Evolutionary conservation across 805 yeast genomes (phyloP), one percentile per base, ranked within the genome.

Genomic region (Suhomyces sp.): DNA sequence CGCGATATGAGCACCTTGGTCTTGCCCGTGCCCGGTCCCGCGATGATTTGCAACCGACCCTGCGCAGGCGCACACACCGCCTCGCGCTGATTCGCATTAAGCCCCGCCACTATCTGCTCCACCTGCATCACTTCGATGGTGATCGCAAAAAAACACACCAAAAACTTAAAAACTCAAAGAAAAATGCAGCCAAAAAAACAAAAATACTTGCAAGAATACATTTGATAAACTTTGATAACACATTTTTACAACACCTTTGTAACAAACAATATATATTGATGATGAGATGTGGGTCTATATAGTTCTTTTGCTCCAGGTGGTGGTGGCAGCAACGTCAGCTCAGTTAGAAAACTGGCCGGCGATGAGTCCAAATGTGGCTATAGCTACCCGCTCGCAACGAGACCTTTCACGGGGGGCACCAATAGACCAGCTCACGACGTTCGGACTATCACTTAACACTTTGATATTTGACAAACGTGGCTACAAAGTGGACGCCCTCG

Each of bases 1-100:
- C 97, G 73, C 1, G 90, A 78, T 0, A 89, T 84, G 25, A 93
- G 67, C 1, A 94, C 93, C 63, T 84, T 85, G 1, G 99, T 93
- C 66, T 93, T 93, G 4, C 86, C 86, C 0, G 85, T 81, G 2
- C 86, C 85, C 1, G 86, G 86, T 0, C 86, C 86, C 1, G 86
- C 86, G 9, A 81, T 66, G 39, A 82, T 75, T 58, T 81, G 83
- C 43, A 81, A 62, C 17, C 74, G 72, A 1, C 70, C 66, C 5
- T 65, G 50, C 6, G 67, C 56, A 1, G 77, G 70, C 1, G 79
- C 67, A 1, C 71, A 65, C 10, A 79, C 81, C 2, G 85, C 85
- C 49, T 60, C 51, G 8, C 51, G 53, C 58, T 81, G 86, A 44
- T 64, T 63, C 0, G 48, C 56, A 52, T 81, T 81, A 46, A 81